phyloP scores from a whole-genome alignment of 225 moss, liverwort and hornwort genomes.

The Pseudisothecium myosuroides region DNA sequence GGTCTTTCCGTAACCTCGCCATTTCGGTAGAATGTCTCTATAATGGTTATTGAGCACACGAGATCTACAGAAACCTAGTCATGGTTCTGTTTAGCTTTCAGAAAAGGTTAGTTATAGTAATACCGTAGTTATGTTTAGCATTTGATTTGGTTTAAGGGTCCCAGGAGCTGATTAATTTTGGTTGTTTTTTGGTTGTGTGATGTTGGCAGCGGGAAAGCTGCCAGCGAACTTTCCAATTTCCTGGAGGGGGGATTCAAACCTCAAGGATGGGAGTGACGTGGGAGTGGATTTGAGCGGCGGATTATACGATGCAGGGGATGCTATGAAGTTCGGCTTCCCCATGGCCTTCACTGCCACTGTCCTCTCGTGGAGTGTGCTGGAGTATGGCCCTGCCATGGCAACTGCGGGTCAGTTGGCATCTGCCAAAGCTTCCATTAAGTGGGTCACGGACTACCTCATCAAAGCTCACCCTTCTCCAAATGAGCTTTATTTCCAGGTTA shows the following conservation, averaged over 20 bases:
- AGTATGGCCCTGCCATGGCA: slow-evolving; percentile 54
- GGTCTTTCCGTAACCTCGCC: neutral
- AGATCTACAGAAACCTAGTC: neutral
- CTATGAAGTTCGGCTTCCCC: slow-evolving; percentile 85
- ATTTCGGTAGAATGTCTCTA: neutral
- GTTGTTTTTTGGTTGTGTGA: neutral
- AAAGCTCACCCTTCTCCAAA: slow-evolving; percentile 54
- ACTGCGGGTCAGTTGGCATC: slow-evolving; percentile 34
- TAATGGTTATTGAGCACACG: neutral
- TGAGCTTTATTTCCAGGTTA: slow-evolving; percentile 29
- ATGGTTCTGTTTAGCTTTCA: neutral
- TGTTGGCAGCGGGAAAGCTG: slow-evolving; percentile 35
- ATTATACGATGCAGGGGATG: slow-evolving; percentile 82
- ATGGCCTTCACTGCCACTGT: slow-evolving; percentile 86
- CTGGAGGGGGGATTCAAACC: slow-evolving; percentile 39
- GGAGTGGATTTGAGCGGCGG: slow-evolving; percentile 67
- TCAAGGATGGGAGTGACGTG: slow-evolving; percentile 36
- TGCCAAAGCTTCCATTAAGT: slow-evolving; percentile 55
- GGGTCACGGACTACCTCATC: slow-evolving; percentile 83
- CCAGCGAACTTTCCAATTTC: slow-evolving; percentile 26
- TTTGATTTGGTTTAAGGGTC: neutral
- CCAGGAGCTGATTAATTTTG: neutral
- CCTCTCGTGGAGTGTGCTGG: slow-evolving; percentile 86
- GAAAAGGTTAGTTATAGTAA: neutral
- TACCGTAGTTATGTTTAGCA: neutral